Base-by-base conservation (phyloP, 2,329 filamentous ascomycete species). In the Claviceps pusilla region DNA sequence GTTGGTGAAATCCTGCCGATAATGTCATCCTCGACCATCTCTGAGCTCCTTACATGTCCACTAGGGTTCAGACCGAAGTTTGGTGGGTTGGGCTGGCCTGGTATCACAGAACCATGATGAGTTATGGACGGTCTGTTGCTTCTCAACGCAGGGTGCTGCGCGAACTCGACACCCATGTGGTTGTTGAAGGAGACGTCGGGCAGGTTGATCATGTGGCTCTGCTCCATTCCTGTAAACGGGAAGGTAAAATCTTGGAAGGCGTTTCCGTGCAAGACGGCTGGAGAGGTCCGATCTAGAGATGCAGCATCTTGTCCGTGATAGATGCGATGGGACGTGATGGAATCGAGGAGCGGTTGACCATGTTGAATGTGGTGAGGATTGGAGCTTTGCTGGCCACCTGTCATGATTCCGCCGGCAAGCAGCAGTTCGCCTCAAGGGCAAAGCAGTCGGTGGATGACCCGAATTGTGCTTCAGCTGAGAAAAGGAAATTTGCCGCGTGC, bases 201-300 rank as follows among this genome's bases (percentile, higher is more conserved):
- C 33, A 71, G 52, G 35, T 51, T 46, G 51, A 61, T 56, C 54
- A 61, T 53, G n/a, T 53, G 50, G 52, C 55, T 56, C 16, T 66
- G 62, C n/a, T 69, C 68, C 19, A 67, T 61, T 57, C 57, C 64
- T 55, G 64, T 66, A 60, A 76, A 80, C 3, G 74, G 62, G 60
- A 79, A 80, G 57, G 69, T 68, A 61, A 80, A 81, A 51, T 76
- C 74, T 12, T 73, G 66, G 41, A 80, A 81, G 50, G 75, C 73
- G 16, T 73, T 65, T 39, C 69, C 60, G 58, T 77, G 73, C 60
- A 76, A 72, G 61, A 74, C 61, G 58, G 59, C 54, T 39, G 59
- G 54, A 37, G 59, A 56, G 33, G 51, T 56, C 51, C 59, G 57
- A 41, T 61, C 59, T 54, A 63, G 57, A 55, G 57, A 54, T 45